Percentiles rank a stretch among this genome's conserved stretches.
These are phyloP conservation scores for Ganoderma lucidum DNA, from an alignment of 1,284 basidiomycete genomes.

Conservation along the genomic window DNA sequence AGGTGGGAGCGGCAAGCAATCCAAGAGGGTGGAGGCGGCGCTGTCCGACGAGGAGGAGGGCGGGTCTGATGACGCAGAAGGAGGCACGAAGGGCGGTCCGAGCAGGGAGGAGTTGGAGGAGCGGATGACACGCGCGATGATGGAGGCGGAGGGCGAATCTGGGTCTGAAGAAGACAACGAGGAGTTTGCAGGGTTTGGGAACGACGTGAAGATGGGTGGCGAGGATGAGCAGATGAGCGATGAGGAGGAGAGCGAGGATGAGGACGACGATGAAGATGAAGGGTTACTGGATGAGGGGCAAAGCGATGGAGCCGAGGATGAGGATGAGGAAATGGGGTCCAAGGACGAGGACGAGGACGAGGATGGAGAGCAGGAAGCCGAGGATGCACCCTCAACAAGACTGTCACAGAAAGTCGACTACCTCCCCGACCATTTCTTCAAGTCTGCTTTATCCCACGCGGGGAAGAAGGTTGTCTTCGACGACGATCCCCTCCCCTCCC, in stretches of 20 bases:
- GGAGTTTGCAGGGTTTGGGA: not conserved
- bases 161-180: constrained; percentile 33
- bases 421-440: constrained; percentile 48
- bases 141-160: constrained; percentile 35
- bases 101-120: constrained; percentile 35
- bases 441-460: constrained; percentile 38
- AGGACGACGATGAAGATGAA: constrained; percentile 61
- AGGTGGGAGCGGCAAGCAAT: constrained; percentile 25
- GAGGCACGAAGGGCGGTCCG: constrained; percentile 15
- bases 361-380: not conserved
- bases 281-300: not conserved
- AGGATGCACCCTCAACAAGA: constrained; percentile 4
- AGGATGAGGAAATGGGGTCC: constrained; percentile 13
- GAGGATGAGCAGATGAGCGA: constrained; percentile 11
- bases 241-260: constrained; percentile 47
- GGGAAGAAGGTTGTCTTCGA: constrained; percentile 27
- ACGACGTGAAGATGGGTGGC: constrained; percentile 12
- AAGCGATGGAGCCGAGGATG: constrained; percentile 20
- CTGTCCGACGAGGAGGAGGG: constrained; percentile 18
- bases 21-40: constrained; percentile 15
- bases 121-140: constrained; percentile 46
- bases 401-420: constrained; percentile 35
- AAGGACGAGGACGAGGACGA: constrained; percentile 14
- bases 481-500: constrained; percentile 22
- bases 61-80: constrained; percentile 18